phyloP scores from a whole-genome alignment of 2,329 filamentous ascomycete genomes.

The Ilyonectria sp. region DNA sequence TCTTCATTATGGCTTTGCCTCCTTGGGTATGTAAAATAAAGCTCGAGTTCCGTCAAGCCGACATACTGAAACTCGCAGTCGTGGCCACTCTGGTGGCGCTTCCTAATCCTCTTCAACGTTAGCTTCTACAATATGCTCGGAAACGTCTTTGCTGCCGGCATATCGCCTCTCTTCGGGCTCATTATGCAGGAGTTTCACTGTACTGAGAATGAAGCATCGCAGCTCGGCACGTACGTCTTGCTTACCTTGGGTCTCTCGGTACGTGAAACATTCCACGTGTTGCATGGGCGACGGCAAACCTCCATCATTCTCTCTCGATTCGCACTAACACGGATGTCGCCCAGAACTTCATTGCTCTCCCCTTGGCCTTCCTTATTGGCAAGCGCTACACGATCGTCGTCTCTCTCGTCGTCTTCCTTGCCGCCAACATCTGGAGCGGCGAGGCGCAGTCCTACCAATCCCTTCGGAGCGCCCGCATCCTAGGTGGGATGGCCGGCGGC shows the following conservation, averaged over 20 bases:
- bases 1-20: conserved; percentile 2
- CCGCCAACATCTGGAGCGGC: neutral
- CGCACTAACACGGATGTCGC: neutral
- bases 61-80: neutral
- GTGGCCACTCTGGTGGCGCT: conserved; percentile 12
- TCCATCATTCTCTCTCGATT: neutral
- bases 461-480: conserved; percentile 7
- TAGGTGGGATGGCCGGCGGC: conserved; percentile 10
- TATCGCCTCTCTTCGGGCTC: conserved; percentile 7
- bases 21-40: conserved; percentile 2
- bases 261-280: conserved; percentile 1
- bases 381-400: conserved; percentile 7
- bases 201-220: conserved; percentile 7
- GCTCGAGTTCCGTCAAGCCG: neutral
- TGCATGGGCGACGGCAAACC: neutral
- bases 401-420: conserved; percentile 7
- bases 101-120: conserved; percentile 11
- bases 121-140: conserved; percentile 14
- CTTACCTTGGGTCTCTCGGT: conserved; percentile 8
- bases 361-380: conserved; percentile 2
- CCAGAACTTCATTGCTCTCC: conserved; percentile 12
- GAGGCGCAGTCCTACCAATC: neutral
- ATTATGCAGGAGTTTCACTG: conserved; percentile 10
- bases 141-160: neutral
- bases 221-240: conserved; percentile 7